A percentile compares a stretch with the other conserved stretches of the same genome.
Conservation (phyloP, 2,329 filamentous ascomycete genomes). For the Pezicula carpinea region DNA sequence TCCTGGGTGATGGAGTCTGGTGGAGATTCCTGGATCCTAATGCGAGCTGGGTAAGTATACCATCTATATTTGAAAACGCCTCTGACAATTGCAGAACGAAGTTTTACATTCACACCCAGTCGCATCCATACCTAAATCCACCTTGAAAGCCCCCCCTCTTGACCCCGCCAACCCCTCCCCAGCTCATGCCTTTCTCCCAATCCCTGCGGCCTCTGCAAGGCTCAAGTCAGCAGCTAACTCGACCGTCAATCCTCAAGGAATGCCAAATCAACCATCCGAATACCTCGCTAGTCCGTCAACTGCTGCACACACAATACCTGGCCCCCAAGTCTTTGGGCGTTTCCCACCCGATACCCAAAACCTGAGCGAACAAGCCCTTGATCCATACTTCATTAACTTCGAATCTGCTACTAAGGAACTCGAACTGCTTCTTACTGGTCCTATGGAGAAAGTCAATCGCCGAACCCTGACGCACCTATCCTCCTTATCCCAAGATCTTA, state of each 20-base stretch:
- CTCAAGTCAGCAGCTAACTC: slow-evolving; percentile 52
- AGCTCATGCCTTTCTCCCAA: slow-evolving; percentile 81
- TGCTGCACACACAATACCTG: slow-evolving; percentile 52
- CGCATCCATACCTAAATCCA: slow-evolving; percentile 86
- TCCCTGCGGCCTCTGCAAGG: slow-evolving; percentile 82
- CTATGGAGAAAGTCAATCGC: slow-evolving; percentile 95
- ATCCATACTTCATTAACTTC: slow-evolving; percentile 93
- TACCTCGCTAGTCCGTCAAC: slow-evolving; percentile 43
- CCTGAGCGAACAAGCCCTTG: slow-evolving; percentile 82
- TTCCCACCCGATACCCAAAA: slow-evolving; percentile 77
- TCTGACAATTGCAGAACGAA: slow-evolving; percentile 64
- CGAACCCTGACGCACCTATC: slow-evolving; percentile 82
- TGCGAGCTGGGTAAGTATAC: slow-evolving; percentile 79
- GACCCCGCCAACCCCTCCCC: slow-evolving; percentile 88
- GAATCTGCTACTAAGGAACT: slow-evolving; percentile 89
- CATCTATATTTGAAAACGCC: slow-evolving; percentile 1
- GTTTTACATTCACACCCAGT: slow-evolving; percentile 91
- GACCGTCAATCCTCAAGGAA: slow-evolving; percentile 41
- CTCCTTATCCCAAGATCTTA: slow-evolving; percentile 78
- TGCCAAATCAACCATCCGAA: slow-evolving; percentile 48
- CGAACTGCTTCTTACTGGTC: slow-evolving; percentile 80
- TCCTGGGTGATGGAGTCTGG: slow-evolving; percentile 90
- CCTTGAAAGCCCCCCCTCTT: slow-evolving; percentile 90
- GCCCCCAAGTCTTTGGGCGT: slow-evolving; percentile 63
- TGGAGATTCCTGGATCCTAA: slow-evolving; percentile 98